Percentiles rank a stretch among this genome's conserved stretches.
Evolutionary conservation across 257 asterid genomes (phyloP).

Genomic region (Salvia rosmarinus): DNA sequence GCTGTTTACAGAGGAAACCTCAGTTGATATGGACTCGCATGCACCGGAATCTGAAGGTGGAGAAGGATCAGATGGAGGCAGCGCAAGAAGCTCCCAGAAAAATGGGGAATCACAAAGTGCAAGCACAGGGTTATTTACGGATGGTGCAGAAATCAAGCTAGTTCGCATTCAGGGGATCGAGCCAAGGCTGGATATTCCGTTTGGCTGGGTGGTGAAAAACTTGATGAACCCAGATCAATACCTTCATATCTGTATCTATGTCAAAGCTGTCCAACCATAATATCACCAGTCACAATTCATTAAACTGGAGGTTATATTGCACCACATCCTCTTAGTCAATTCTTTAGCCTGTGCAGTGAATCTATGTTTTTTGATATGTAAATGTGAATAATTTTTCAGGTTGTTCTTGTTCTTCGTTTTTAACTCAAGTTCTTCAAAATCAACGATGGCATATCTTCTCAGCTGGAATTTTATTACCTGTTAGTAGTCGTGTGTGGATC

Average conservation of each 20-base stretch:
- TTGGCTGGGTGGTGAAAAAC: constrained; percentile 89
- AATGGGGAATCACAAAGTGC: constrained; percentile 39
- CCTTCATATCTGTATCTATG: constrained; percentile 85
- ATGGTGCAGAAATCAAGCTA: constrained; percentile 61
- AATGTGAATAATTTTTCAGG: constrained; percentile 25
- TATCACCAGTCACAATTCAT: constrained; percentile 35
- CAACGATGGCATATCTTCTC: too few relatives aligned
- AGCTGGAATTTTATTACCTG: background rate
- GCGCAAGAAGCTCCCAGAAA: constrained; percentile 43
- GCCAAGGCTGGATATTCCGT: constrained; percentile 83
- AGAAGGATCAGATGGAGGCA: constrained; percentile 48
- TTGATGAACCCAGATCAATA: constrained; percentile 93
- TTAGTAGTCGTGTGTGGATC: too few relatives aligned
- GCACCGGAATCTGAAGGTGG: constrained; percentile 49
- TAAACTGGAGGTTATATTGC: constrained; percentile 11
- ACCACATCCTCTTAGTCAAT: background rate
- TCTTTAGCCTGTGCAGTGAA: constrained; percentile 24
- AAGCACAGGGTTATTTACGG: constrained; percentile 38
- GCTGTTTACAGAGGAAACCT: constrained; percentile 52
- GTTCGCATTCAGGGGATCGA: constrained; percentile 92
- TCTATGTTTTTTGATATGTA: constrained; percentile 12
- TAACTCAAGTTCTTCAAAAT: background rate
- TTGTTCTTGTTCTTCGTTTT: background rate
- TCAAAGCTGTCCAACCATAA: constrained; percentile 54
- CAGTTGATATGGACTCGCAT: constrained; percentile 15